Conservation (phyloP, 352 stramenopile genomes). For the Blastocystis sp. region DNA sequence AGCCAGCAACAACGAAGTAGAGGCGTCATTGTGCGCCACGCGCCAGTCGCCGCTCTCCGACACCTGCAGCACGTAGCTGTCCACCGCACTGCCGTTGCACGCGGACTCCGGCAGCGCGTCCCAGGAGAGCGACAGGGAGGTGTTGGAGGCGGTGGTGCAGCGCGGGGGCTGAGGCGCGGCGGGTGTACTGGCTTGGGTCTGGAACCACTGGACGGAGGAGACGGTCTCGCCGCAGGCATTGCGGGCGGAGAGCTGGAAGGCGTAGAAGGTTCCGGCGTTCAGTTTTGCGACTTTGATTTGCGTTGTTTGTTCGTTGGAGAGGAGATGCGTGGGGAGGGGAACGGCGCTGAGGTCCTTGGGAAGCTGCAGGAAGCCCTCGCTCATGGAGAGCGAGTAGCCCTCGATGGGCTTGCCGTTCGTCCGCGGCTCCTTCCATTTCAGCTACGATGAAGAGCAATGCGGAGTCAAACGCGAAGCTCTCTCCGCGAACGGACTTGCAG, state of each 20-base stretch:
- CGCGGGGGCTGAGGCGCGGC: neutral
- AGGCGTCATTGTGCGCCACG: neutral
- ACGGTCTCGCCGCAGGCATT: conserved; percentile 49
- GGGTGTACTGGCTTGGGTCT: conserved; percentile 36
- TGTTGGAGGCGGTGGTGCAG: conserved; percentile 1
- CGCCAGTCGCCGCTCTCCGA: neutral
- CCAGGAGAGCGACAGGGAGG: conserved; percentile 41
- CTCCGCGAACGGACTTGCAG: conserved; percentile 2
- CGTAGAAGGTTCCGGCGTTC: conserved; percentile 7
- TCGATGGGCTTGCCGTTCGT: conserved; percentile 20
- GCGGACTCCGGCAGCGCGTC: neutral
- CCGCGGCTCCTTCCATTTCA: conserved; percentile 49
- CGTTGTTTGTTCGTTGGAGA: conserved; percentile 6
- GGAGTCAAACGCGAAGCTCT: conserved; percentile 21
- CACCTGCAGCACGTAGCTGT: conserved; percentile 39
- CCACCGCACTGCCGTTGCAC: conserved; percentile 41
- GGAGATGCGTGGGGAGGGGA: neutral
- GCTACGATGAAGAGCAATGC: neutral
- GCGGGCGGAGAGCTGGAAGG: conserved; percentile 30
- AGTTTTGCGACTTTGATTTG: conserved; percentile 28
- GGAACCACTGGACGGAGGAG: conserved; percentile 36
- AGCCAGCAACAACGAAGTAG: neutral
- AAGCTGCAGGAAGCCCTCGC: neutral
- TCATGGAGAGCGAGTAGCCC: conserved; percentile 23
- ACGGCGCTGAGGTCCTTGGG: neutral